phyloP scores from a whole-genome alignment of 2,329 filamentous ascomycete species.

The Xylariaceae sp. region DNA sequence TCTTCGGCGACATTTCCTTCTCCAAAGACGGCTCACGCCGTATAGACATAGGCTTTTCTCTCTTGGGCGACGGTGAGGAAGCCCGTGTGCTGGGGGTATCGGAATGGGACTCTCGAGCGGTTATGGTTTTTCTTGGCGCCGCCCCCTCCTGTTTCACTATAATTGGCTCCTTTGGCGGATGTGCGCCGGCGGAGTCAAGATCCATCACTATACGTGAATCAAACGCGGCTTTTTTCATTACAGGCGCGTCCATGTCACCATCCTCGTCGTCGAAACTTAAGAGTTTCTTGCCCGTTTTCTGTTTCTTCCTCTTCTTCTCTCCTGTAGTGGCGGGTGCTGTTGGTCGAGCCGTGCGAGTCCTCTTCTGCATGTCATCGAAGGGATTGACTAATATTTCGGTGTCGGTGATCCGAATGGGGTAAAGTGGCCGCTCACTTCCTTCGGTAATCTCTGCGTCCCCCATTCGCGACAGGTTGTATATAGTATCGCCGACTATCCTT shows the following conservation, averaged over 20 bases:
- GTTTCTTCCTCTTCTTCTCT: conserved; percentile 59
- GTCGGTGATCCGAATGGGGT: conserved; percentile 71
- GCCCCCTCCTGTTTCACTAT: conserved; percentile 30
- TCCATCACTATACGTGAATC: conserved; percentile 68
- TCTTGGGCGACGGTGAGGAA: conserved; percentile 17
- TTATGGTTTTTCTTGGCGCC: conserved; percentile 26
- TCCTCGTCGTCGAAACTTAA: conserved; percentile 74
- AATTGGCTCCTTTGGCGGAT: conserved; percentile 25
- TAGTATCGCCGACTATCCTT: conserved; percentile 83
- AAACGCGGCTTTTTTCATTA: conserved; percentile 71
- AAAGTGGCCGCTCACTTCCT: conserved; percentile 75
- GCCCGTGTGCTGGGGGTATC: conserved; percentile 20
- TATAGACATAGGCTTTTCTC: conserved; percentile 21
- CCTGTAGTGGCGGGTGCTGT: conserved; percentile 40
- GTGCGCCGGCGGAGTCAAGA: conserved; percentile 38
- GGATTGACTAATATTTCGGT: conserved; percentile 76
- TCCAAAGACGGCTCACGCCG: conserved; percentile 35
- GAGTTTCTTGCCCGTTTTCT: conserved; percentile 69
- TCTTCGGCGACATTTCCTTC: conserved; percentile 32
- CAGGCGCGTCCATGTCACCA: conserved; percentile 51
- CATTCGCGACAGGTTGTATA: conserved; percentile 94
- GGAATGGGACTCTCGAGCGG: conserved; percentile 25
- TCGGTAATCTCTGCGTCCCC: conserved; percentile 78
- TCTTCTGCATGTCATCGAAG: conserved; percentile 73
- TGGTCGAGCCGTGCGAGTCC: conserved; percentile 51